Base-by-base conservation (phyloP, 331 rosid genomes). In the Quercus lobata region DNA sequence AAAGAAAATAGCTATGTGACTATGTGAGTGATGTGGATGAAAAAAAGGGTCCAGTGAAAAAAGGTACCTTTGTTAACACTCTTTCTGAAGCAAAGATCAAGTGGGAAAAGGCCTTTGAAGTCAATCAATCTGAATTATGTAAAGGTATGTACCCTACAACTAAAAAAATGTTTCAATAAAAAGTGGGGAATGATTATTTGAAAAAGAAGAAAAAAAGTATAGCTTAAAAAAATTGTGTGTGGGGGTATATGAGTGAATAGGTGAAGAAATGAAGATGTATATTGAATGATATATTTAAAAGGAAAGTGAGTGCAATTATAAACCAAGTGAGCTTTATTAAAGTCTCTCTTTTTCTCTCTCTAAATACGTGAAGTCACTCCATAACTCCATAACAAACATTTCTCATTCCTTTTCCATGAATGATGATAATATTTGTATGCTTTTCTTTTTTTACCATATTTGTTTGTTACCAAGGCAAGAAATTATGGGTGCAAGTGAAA, bases 41-140 rank as follows among this genome's bases (percentile, higher is more conserved):
- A 56, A 49, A 80, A 78, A 69, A 77, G 79, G 55, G 57, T 0
- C 14, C 14, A 62, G 81, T 19, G 35, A 73, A 56, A 65, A 78
- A 83, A 83, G 25, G 87, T 69, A 88, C 90, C 95, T 87, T 92
- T 71, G 69, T 81, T 79, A 69, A 83, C 68, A 73, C 35, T 69
- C 78, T 75, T 79, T 66, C 72, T 82, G 53, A 80, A 84, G 92
- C 83, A 12, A 78, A 86, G 89, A 81, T 79, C 72, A 76, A 85
- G 86, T 82, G 88, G 84, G 52, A 62, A 68, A 56, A 73, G 79
- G 78, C 60, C n/a, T 32, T 7, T 9, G 57, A 72, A 89, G 92
- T 91, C 82, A 86, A 83, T 77, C 84, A 80, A 72, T 35, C 80
- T 84, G 66, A 57, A 49, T 49, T 11, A 49, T 14, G 11, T 35